These are phyloP conservation scores for Alopecurus myosuroides DNA, from an alignment of 176 grass and related monocot genomes.

Conservation along the genomic window DNA sequence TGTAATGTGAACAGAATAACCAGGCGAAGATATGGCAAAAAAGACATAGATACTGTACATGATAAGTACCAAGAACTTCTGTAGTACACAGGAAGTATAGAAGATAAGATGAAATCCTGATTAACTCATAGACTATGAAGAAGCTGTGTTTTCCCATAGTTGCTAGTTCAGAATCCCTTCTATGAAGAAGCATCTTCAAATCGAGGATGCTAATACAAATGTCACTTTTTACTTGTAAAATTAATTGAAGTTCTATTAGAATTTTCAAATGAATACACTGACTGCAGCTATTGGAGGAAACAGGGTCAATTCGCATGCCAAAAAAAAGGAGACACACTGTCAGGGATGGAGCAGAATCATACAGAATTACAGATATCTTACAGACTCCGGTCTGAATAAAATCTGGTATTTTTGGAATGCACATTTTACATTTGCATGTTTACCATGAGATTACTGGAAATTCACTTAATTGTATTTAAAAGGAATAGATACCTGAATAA, in stretches of 20 bases:
- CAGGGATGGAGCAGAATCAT: background rate
- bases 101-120: background rate
- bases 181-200: background rate
- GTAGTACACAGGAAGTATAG: background rate
- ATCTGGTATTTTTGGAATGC: background rate
- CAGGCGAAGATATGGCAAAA: background rate
- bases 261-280: background rate
- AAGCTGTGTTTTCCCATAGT: background rate
- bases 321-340: background rate
- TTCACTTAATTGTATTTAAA: background rate
- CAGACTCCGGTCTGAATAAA: background rate
- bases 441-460: background rate
- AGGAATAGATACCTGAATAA: background rate
- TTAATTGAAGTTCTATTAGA: background rate
- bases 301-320: background rate
- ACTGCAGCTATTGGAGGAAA: background rate
- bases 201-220: background rate
- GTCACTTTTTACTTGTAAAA: background rate
- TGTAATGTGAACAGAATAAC: background rate
- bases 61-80: background rate
- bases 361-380: background rate
- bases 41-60: background rate
- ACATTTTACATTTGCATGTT: background rate
- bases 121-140: too few relatives aligned
- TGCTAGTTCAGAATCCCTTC: background rate